phyloP scores from a whole-genome alignment of 306 rosid genomes.

The Mimosa bimucronata region DNA sequence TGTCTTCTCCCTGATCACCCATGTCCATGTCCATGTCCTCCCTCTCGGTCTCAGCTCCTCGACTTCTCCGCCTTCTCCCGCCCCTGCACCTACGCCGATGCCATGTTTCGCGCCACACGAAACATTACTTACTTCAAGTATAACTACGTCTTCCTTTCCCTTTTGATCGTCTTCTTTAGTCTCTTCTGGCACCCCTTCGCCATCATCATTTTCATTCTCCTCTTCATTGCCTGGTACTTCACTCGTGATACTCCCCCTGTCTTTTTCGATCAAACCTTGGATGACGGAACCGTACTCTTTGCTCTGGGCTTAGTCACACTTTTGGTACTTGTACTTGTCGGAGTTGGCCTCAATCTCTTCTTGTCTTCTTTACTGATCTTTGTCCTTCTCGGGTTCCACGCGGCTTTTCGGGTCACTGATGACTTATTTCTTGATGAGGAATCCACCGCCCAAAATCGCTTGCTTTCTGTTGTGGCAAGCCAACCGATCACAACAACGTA shows the following conservation, averaged over 20 bases:
- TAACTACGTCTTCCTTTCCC: conserved; percentile 45
- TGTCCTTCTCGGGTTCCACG: conserved; percentile 45
- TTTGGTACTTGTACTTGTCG: conserved; percentile 40
- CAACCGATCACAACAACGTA: conserved; percentile 34
- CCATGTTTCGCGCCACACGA: conserved; percentile 45
- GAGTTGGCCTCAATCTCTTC: conserved; percentile 45
- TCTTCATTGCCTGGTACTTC: conserved; percentile 51
- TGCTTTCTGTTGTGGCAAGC: conserved; percentile 46
- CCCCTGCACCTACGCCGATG: conserved; percentile 43
- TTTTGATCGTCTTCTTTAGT: conserved; percentile 44
- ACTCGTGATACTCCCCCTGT: conserved; percentile 42
- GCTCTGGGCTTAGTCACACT: conserved; percentile 40
- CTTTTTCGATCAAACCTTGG: conserved; percentile 21
- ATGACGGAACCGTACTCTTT: conserved; percentile 36
- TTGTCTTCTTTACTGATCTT: conserved; percentile 33
- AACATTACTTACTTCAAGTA: conserved; percentile 50
- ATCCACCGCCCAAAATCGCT: conserved; percentile 31
- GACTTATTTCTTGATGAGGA: conserved; percentile 46
- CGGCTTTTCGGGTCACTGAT: conserved; percentile 41
- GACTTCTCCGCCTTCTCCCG: conserved; percentile 46
- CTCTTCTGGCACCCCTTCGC: conserved; percentile 54
- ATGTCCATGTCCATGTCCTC: no score
- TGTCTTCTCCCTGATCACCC: no score
- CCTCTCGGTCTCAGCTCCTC: conserved; percentile 53
- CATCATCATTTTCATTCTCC: conserved; percentile 43